Percentiles rank a stretch among this genome's conserved stretches.
Evolutionary conservation across 176 grass and related monocot species (phyloP).

Genomic region (Lolium perenne): DNA sequence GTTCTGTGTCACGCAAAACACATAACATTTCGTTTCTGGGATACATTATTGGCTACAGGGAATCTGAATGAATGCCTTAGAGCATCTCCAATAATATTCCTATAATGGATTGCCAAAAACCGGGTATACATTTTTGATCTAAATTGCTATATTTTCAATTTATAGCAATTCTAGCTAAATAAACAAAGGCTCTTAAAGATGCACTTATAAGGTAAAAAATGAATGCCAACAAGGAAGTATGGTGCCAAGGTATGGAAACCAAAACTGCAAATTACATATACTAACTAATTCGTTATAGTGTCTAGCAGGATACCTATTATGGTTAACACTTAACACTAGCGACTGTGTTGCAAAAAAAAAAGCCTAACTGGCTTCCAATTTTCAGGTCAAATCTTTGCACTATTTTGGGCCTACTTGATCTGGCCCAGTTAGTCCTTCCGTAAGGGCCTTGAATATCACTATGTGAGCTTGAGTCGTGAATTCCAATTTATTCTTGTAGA

Average conservation of each 20-base stretch:
- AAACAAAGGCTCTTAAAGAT: no score
- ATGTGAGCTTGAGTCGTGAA: not conserved
- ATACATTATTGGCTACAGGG: not conserved
- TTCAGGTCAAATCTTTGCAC: slow-evolving; percentile 33
- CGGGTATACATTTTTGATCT: no score
- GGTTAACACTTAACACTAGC: slow-evolving; percentile 1
- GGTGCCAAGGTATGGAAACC: not conserved
- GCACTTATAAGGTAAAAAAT: slow-evolving; percentile 21
- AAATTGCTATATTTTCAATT: no score
- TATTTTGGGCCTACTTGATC: slow-evolving; percentile 29
- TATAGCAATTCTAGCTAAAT: no score
- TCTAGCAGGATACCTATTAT: slow-evolving; percentile 30
- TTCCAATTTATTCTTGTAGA: not conserved
- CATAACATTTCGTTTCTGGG: no score
- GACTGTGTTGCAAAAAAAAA: no score
- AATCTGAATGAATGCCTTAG: not conserved
- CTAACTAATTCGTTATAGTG: not conserved
- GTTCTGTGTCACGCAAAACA: no score
- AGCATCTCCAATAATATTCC: no score
- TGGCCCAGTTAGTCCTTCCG: slow-evolving; percentile 33
- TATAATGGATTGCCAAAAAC: no score
- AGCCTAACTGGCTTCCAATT: not conserved
- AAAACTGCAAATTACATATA: slow-evolving; percentile 19
- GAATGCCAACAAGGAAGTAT: slow-evolving; percentile 1
- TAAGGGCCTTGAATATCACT: not conserved